Evolutionary conservation across 352 stramenopile species (phyloP).

Genomic region (Aphanomyces euteiches): DNA sequence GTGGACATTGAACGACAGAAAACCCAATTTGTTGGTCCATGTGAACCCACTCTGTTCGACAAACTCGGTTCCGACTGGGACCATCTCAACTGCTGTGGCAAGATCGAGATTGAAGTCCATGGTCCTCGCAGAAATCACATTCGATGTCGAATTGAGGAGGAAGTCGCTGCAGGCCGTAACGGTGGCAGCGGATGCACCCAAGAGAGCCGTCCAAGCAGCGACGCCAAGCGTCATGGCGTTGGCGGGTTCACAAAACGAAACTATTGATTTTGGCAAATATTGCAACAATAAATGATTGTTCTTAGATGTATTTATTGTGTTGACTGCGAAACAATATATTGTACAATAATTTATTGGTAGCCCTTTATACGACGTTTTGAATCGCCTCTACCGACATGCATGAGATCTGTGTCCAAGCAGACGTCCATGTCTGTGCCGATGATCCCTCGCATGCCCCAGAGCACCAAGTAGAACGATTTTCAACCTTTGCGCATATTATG

Average conservation of each 20-base stretch:
- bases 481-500: constrained; percentile 11
- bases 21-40: constrained; percentile 44
- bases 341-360: background rate
- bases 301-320: no score
- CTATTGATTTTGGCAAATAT: background rate
- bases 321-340: no score
- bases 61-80: constrained; percentile 45
- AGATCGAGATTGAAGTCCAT: constrained; percentile 62
- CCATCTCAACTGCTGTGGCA: constrained; percentile 42
- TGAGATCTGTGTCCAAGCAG: constrained; percentile 19
- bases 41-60: constrained; percentile 44
- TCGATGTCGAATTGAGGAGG: constrained; percentile 40
- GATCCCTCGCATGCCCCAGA: background rate
- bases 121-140: constrained; percentile 45
- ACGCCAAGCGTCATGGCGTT: background rate
- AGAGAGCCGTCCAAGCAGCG: background rate
- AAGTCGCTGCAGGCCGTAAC: constrained; percentile 52
- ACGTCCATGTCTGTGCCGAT: constrained; percentile 3
- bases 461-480: constrained; percentile 1
- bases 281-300: background rate
- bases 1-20: constrained; percentile 51
- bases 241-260: no score
- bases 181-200: background rate
- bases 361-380: constrained; percentile 7
- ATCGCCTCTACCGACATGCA: constrained; percentile 16